Conservation (phyloP, 352 stramenopile species). For the Phytophthora constricta region DNA sequence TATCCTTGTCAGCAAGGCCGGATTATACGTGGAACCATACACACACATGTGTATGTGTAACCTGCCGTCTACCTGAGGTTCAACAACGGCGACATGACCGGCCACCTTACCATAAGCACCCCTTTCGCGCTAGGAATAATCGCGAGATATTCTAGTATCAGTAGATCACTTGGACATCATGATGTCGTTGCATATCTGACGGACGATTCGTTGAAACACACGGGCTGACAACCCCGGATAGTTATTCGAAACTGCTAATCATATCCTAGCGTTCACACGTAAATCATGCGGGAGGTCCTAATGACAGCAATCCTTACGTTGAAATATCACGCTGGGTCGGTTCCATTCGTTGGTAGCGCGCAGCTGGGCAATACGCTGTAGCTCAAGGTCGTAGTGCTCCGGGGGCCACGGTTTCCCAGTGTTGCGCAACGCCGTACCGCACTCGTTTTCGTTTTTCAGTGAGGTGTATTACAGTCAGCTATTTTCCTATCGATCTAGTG, state of each 20-base stretch:
- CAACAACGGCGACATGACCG: slow-evolving; percentile 17
- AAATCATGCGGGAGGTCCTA: background rate
- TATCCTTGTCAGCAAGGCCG: slow-evolving; percentile 13
- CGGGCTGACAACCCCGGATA: slow-evolving; percentile 10
- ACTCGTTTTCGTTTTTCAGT: no score
- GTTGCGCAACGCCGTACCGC: no score
- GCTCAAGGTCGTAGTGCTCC: slow-evolving; percentile 13
- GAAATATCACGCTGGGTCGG: background rate
- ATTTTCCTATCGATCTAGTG: no score
- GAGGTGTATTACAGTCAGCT: no score
- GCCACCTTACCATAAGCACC: slow-evolving; percentile 17
- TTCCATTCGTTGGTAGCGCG: background rate
- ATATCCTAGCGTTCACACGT: background rate
- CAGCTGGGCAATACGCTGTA: background rate
- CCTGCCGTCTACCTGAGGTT: slow-evolving; percentile 24
- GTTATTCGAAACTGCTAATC: slow-evolving; percentile 1
- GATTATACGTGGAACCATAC: slow-evolving; percentile 16
- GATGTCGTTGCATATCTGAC: background rate
- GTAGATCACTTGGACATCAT: background rate
- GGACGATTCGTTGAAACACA: background rate
- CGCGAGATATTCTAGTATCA: slow-evolving; percentile 7
- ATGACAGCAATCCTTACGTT: background rate
- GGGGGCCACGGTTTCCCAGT: slow-evolving; percentile 10
- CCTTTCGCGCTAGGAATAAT: slow-evolving; percentile 6
- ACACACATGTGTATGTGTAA: slow-evolving; percentile 22